Evolutionary conservation across 345 rosid genomes (phyloP).

Genomic region (Murraya koenigii): DNA sequence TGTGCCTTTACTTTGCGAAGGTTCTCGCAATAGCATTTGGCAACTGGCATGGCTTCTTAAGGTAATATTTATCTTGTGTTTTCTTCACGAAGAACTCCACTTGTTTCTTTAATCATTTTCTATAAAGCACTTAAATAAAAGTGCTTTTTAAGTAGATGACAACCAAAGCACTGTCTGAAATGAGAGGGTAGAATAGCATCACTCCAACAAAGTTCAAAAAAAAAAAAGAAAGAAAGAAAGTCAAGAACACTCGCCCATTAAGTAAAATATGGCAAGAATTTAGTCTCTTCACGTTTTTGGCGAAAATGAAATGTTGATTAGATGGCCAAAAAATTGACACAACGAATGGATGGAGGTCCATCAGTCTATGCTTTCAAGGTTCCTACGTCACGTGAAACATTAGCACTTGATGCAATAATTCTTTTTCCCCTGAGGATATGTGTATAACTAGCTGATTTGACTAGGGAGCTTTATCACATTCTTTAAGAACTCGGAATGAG

Average conservation of each 20-base stretch:
- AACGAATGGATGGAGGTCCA: not conserved
- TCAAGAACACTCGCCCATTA: not conserved
- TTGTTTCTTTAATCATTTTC: not conserved
- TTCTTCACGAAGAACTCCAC: not conserved
- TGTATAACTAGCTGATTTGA: constrained; percentile 7
- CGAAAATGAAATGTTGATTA: constrained; percentile 29
- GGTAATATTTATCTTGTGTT: not conserved
- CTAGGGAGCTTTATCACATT: not conserved
- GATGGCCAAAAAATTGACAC: constrained; percentile 21
- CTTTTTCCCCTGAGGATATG: not conserved
- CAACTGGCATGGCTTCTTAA: not conserved
- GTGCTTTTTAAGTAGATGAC: not conserved
- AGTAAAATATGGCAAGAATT: constrained; percentile 32
- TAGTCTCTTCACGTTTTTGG: constrained; percentile 50
- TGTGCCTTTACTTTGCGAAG: not conserved
- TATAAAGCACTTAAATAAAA: not conserved
- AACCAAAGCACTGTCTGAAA: not conserved
- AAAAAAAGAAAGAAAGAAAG: not conserved
- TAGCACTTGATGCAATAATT: not conserved
- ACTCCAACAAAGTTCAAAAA: no score
- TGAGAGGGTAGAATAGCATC: not conserved
- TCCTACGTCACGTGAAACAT: constrained; percentile 14
- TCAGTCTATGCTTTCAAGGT: constrained; percentile 3
- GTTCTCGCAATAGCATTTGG: not conserved
- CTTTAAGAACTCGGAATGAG: not conserved